Base-by-base conservation (phyloP, 495 filamentous ascomycete genomes). In the Aspergillus wentii region DNA sequence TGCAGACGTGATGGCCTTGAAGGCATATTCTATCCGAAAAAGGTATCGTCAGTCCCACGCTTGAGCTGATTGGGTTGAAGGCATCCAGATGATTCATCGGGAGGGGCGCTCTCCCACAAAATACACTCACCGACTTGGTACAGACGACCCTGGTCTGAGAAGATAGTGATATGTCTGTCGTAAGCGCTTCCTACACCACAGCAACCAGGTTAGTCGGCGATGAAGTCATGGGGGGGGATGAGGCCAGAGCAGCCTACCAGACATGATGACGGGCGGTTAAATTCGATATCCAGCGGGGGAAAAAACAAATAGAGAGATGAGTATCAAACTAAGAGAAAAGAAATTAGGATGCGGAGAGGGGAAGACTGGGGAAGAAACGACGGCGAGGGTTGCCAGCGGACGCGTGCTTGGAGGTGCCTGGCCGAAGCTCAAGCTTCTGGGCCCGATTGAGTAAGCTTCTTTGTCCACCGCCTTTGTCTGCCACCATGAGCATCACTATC, bases 81-180 rank as follows among this genome's bases (percentile, higher is more conserved):
- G n/a, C n/a, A n/a, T n/a, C n/a, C n/a, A n/a, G n/a, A n/a, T n/a
- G n/a, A n/a, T n/a, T n/a, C n/a, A n/a, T n/a, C n/a, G n/a, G n/a
- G n/a, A n/a, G n/a, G n/a, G n/a, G n/a, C n/a, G n/a, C n/a, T n/a
- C n/a, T n/a, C n/a, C n/a, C n/a, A 19, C 23, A 30, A 15, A 30
- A 35, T 38, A 10, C 41, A 85, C 90, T 52, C 76, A 98, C 94
- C 92, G 61, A 98, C 92, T 95, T 98, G 92, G 67, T 96, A 98
- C 63, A 98, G 71, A 66, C 92, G 79, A 56, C 92, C 92, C 62
- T 95, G 88, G 64, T 98, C 92, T 27, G 94, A 97, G 76, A 98
- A 98, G 79, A 98, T 97, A 54, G 92, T 98, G 52, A 98, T 97
- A 63, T 98, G 92, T 74, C 92, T 78, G 66, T 98, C 92, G 71